Base-by-base conservation (phyloP, 345 rosid genomes). In the Eucalyptus sp. region DNA sequence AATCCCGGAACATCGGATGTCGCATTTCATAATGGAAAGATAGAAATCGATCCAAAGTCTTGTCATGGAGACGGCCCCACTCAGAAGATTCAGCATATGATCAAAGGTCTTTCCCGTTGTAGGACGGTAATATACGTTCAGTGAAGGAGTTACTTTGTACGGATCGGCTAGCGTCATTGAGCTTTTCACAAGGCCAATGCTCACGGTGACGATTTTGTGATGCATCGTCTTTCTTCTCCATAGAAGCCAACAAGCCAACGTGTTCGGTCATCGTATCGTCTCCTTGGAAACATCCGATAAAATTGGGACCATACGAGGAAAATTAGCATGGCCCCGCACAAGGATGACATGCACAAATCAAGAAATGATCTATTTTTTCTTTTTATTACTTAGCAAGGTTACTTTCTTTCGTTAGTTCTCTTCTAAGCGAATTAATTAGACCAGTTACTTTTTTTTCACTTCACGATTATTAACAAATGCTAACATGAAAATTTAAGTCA, bases 201-300 rank as follows among this genome's bases (percentile, higher is more conserved):
- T 52, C 25, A 52, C 25, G 10, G 58, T 52, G 58, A 52, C 5
- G 10, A 52, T 18, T 18, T 52, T 52, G 58, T 52, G 0, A 18
- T 0, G 0, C 10, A 18, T 18, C 24, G 4, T 52, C 56, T 66
- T 66, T 31, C 20, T 66, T 14, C 5, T 66, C 11, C 8, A 8
- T 15, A 66, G 8, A 66, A 0, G 20, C 20, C 79, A 31, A n/a
- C 20, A 7, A 14, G 18, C 33, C 37, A 7, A 15, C 58, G 20
- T 15, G 10, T 0, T 4, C 8, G 17, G 11, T 52, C 25, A 52
- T 18, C 58, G 58, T 7, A 2, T 2, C 7, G 20, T 66, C 76
- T 14, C 6, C 15, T 66, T 4, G 79, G 79, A 16, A 33, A 8
- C 41, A 66, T 66, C 79, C 79, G 5, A n/a, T 66, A 15, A 66